Evolutionary conservation across 768 basidiomycete genomes (phyloP).

Genomic region (Pisolithus orientalis): DNA sequence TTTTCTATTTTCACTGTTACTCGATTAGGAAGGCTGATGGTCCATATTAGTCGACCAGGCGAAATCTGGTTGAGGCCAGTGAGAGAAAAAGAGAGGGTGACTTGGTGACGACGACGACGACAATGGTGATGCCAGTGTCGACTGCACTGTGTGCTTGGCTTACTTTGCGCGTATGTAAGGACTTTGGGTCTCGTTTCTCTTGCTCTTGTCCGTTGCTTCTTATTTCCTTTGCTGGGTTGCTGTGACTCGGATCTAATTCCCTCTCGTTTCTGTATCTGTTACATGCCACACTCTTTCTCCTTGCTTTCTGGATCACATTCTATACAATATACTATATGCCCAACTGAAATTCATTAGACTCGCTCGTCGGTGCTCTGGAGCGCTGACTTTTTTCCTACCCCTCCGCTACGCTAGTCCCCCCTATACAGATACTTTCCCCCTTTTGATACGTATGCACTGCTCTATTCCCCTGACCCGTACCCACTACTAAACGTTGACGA

Average conservation of each 20-base stretch:
- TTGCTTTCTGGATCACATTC: not conserved
- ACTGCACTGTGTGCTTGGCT: not conserved
- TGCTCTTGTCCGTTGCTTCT: not conserved
- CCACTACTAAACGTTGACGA: not conserved
- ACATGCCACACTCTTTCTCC: not conserved
- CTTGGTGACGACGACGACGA: not conserved
- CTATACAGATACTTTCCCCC: too few species aligned
- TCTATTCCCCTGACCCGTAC: too few species aligned
- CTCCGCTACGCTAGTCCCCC: too few species aligned
- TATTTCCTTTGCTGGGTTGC: not conserved
- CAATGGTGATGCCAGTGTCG: too few species aligned
- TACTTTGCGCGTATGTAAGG: not conserved
- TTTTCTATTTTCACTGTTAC: not conserved
- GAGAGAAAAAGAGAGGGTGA: slow-evolving; percentile 54
- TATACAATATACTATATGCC: not conserved
- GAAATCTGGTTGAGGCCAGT: slow-evolving; percentile 71
- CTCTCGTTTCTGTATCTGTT: not conserved
- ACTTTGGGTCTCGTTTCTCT: slow-evolving; percentile 3
- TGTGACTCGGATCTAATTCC: not conserved
- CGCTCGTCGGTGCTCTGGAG: not conserved
- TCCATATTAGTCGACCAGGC: slow-evolving; percentile 51
- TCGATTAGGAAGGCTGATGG: slow-evolving; percentile 4
- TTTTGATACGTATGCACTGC: too few species aligned
- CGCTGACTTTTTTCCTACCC: not conserved
- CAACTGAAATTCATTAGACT: not conserved